Evolutionary conservation across 179 eudicot genomes (phyloP).

Genomic region (Spinacia oleracea): DNA sequence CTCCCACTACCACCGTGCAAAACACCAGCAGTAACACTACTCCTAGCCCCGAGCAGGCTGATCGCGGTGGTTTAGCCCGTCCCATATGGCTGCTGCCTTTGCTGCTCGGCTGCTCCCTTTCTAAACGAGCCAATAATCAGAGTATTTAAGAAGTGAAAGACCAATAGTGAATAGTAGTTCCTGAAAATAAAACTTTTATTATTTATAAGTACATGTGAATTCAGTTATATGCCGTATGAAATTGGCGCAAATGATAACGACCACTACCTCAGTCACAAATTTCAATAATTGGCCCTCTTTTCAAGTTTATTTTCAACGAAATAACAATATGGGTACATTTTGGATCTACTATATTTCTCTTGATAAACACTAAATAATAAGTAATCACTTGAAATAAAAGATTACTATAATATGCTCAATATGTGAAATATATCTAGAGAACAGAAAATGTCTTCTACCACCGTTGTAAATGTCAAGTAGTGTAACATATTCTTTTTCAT

Average conservation of each 20-base stretch:
- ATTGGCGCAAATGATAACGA: background rate
- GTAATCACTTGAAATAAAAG: too few species aligned
- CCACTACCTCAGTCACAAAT: background rate
- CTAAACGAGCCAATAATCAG: too few species aligned
- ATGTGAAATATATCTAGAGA: too few species aligned
- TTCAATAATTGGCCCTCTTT: conserved; percentile 22
- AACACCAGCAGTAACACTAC: conserved; percentile 15
- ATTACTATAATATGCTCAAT: too few species aligned
- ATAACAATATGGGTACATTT: background rate
- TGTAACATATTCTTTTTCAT: too few species aligned
- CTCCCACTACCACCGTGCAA: background rate
- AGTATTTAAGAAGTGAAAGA: background rate
- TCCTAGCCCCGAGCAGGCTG: background rate
- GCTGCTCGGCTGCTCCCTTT: too few species aligned
- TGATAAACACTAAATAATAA: too few species aligned
- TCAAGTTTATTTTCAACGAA: background rate
- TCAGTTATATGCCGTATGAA: background rate
- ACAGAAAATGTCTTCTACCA: too few species aligned
- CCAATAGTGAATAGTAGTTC: background rate
- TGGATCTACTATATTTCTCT: background rate
- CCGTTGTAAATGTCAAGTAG: too few species aligned
- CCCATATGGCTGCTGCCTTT: too few species aligned
- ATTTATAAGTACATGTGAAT: background rate
- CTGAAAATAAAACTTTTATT: background rate
- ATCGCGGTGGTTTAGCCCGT: background rate